phyloP scores from a whole-genome alignment of 2,329 filamentous ascomycete species.

The Phaeosphaeria sp. region DNA sequence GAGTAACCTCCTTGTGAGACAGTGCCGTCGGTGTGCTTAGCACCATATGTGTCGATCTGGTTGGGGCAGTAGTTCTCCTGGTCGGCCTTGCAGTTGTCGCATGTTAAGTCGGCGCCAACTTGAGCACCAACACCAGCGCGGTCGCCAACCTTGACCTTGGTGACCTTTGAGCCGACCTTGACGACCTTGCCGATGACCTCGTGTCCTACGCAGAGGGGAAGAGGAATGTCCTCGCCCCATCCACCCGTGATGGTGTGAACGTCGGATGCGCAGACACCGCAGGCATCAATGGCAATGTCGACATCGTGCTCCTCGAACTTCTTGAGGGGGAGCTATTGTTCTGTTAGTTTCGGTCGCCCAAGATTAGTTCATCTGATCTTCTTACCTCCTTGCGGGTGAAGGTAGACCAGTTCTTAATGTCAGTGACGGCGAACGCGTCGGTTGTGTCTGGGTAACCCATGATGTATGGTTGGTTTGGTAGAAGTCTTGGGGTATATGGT shows the following conservation, averaged over 20 bases:
- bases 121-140: constrained; percentile 60
- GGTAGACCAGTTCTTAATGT: constrained; percentile 67
- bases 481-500: constrained; percentile 6
- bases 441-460: constrained; percentile 62
- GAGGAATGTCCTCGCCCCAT: constrained; percentile 68
- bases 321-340: constrained; percentile 74
- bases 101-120: constrained; percentile 58
- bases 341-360: constrained; percentile 15
- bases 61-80: constrained; percentile 63
- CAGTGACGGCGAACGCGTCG: constrained; percentile 57
- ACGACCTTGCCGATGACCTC: constrained; percentile 60
- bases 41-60: constrained; percentile 58
- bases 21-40: constrained; percentile 63
- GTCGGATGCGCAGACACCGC: constrained; percentile 58
- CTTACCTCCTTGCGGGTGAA: constrained; percentile 65
- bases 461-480: constrained; percentile 8
- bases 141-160: constrained; percentile 54
- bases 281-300: constrained; percentile 80
- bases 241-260: constrained; percentile 61
- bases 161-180: constrained; percentile 59
- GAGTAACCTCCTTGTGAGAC: constrained; percentile 72
- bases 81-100: constrained; percentile 59
- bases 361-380: not conserved
- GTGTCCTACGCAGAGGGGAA: constrained; percentile 72
- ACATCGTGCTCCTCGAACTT: constrained; percentile 87